Conservation (phyloP, 2,329 filamentous ascomycete genomes). For the Fusarium transvaalense region DNA sequence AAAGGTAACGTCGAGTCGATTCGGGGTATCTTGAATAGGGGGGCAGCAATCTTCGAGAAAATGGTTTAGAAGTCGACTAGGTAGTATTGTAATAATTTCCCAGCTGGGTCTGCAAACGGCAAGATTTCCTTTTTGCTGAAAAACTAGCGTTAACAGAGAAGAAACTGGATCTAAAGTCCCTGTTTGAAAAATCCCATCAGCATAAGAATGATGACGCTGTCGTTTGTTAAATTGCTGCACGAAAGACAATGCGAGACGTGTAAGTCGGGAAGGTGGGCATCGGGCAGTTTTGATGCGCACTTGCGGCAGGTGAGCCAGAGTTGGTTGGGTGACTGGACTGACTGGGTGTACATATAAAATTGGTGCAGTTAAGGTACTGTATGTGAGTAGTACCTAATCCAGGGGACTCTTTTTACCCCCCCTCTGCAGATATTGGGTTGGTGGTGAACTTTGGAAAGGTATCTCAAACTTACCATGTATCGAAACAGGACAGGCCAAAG, state of each 20-base stretch:
- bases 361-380: conserved; percentile 9
- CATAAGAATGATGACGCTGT: conserved; percentile 19
- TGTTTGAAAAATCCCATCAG: conserved; percentile 14
- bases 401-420: conserved; percentile 37
- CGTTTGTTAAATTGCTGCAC: conserved; percentile 20
- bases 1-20: conserved; percentile 31
- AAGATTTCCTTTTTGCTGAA: conserved; percentile 24
- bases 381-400: neutral
- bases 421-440: conserved; percentile 29
- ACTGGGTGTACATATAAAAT: conserved; percentile 40
- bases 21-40: conserved; percentile 34
- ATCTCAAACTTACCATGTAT: conserved; percentile 26
- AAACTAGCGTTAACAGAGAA: conserved; percentile 2
- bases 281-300: conserved; percentile 39
- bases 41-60: conserved; percentile 31
- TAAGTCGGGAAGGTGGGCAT: conserved; percentile 45
- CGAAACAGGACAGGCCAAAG: conserved; percentile 36
- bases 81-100: conserved; percentile 35
- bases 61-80: conserved; percentile 7
- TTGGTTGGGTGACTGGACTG: conserved; percentile 18
- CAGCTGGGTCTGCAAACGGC: conserved; percentile 28
- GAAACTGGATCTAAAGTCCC: conserved; percentile 4
- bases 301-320: conserved; percentile 33
- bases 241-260: conserved; percentile 31
- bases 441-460: conserved; percentile 17